Conservation (phyloP, 2,329 filamentous ascomycete species). For the Ceratocystis papillata region DNA sequence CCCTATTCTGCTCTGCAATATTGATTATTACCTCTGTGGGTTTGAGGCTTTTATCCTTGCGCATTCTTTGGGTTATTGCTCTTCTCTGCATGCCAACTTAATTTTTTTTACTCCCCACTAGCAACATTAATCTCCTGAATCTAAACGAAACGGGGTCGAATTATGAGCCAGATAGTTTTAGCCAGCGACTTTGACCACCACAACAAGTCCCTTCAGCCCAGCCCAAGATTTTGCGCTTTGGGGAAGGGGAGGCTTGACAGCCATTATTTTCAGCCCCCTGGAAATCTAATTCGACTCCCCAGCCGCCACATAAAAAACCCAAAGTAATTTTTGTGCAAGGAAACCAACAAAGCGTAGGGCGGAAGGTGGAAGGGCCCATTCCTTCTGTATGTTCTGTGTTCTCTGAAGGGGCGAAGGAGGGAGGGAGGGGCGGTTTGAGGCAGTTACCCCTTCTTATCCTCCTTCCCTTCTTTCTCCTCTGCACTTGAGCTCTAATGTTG, state of each 20-base stretch:
- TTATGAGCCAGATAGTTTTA: not conserved
- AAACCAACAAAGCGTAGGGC: not conserved
- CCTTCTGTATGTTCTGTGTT: not conserved
- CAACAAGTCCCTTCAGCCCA: not conserved
- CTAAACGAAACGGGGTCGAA: constrained; percentile 12
- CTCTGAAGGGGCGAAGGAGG: not conserved
- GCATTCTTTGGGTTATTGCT: not conserved
- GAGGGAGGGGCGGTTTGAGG: not conserved
- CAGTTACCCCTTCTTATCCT: constrained; percentile 3
- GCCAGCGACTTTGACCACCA: too few relatives aligned
- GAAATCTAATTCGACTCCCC: constrained; percentile 18
- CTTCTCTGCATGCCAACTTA: not conserved
- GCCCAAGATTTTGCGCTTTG: not conserved
- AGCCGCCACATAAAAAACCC: constrained; percentile 18
- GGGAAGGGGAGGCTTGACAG: constrained; percentile 4
- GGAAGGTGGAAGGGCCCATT: not conserved
- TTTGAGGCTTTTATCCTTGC: not conserved
- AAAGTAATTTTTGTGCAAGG: not conserved
- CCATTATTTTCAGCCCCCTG: constrained; percentile 14
- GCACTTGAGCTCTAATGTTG: not conserved
- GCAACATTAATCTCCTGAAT: constrained; percentile 6
- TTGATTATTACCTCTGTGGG: not conserved
- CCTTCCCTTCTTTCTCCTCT: not conserved
- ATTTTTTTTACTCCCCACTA: not conserved
- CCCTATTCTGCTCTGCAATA: not conserved